Base-by-base conservation (phyloP, 2,329 filamentous ascomycete species). In the Nemania diffusa region DNA sequence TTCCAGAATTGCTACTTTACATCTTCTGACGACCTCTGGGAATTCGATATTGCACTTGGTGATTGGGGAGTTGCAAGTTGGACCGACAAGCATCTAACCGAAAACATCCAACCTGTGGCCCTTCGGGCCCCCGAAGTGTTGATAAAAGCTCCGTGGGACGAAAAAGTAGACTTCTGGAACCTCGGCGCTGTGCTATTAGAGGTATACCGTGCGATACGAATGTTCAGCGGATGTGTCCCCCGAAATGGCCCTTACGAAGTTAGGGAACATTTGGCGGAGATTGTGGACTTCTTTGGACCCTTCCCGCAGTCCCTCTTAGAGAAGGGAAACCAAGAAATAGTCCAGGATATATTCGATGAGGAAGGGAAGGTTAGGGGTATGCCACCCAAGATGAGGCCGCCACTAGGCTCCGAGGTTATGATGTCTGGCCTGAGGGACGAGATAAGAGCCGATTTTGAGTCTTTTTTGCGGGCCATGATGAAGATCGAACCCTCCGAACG, bases 111-210 rank as follows among this genome's bases (percentile, higher is more conserved):
- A 52, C 73, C 73, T n/a, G 57, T 71, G n/a, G n/a, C 52, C n/a
- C 69, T 76, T 6, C 71, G 72, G n/a, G 57, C 73, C 5, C 73
- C 74, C 17, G 74, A 75, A 56, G 73, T 74, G 3, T 55, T 76
- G 7, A 69, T 74, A 29, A 34, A 24, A 22, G 73, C 73, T 6
- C 60, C 67, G 11, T 75, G 73, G 73, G 71, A 72, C 40, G 34
- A 13, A 17, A 65, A 48, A 0, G 68, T 62, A 1, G 74, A 75
- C 55, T 61, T 48, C 27, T 75, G 73, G 73, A 76, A 74, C 48
- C 65, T 76, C 0, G 72, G 73, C 2, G 65, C 72, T 24, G 52
- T 72, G 5, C 11, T 74, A 22, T 51, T 72, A 1, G 72, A 74
- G 57, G 11, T 68, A 22, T 70, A 62, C 17, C 65, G 65, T 8